Evolutionary conservation across 345 rosid genomes (phyloP).

Genomic region (Ricinus communis): DNA sequence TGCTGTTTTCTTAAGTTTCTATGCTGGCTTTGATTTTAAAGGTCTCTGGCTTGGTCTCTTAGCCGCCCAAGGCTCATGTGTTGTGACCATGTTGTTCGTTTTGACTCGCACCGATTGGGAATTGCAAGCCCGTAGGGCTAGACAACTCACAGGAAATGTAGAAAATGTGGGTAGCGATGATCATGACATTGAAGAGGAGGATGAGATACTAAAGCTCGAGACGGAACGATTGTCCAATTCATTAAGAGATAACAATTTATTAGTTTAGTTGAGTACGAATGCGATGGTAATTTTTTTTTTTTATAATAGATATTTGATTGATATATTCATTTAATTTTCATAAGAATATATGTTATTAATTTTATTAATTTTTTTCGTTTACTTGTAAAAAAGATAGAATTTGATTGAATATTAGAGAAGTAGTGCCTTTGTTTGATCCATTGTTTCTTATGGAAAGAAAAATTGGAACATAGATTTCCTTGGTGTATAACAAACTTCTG

Average conservation of each 20-base stretch:
- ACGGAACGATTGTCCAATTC: not conserved
- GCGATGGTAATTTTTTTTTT: not conserved
- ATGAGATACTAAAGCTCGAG: not conserved
- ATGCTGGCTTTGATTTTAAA: conserved; percentile 27
- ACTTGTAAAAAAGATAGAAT: not conserved
- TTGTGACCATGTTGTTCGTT: conserved; percentile 20
- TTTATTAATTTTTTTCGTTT: not conserved
- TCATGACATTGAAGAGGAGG: conserved; percentile 15
- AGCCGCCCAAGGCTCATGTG: conserved; percentile 31
- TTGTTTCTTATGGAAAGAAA: conserved; percentile 1
- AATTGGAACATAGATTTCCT: not conserved
- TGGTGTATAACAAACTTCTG: not conserved
- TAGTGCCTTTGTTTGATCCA: not conserved
- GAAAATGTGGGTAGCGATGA: not conserved
- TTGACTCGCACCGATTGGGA: conserved; percentile 27
- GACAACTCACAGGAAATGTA: conserved; percentile 17
- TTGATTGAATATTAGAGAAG: conserved; percentile 23
- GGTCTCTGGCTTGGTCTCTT: conserved; percentile 32
- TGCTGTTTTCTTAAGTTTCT: conserved; percentile 26
- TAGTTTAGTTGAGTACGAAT: conserved; percentile 20
- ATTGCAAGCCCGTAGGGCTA: conserved; percentile 24
- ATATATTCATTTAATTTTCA: not conserved
- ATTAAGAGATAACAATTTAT: not conserved
- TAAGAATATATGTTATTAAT: too few species aligned
- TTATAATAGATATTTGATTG: not conserved